These are phyloP conservation scores for Schizochytrium sp. DNA, from an alignment of 108 stramenopile genomes.

Conservation along the genomic window DNA sequence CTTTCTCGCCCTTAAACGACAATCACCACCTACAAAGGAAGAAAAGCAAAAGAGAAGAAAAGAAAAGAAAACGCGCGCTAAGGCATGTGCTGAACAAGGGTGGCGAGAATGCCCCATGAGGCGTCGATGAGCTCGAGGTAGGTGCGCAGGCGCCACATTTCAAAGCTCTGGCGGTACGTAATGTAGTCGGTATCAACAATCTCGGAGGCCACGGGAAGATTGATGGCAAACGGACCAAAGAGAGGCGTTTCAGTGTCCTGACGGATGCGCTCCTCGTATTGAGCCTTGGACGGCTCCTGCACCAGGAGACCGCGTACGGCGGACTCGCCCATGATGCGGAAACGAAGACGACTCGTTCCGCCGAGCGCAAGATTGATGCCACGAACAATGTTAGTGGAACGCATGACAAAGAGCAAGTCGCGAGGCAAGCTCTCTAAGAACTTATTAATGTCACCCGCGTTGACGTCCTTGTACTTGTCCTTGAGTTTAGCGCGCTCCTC, in stretches of 20 bases:
- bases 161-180: neutral
- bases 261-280: neutral
- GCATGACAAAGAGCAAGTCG: conserved; percentile 44
- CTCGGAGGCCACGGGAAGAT: neutral
- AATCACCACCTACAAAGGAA: too few species aligned
- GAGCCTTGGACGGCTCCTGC: neutral
- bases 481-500: conserved; percentile 26
- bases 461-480: conserved; percentile 36
- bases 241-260: neutral
- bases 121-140: neutral
- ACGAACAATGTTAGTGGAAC: conserved; percentile 39
- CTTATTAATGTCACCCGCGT: conserved; percentile 30
- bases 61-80: neutral
- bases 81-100: neutral
- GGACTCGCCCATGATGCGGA: conserved; percentile 20
- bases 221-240: neutral
- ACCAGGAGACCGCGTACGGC: conserved; percentile 6
- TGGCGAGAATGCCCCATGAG: neutral
- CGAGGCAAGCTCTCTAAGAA: conserved; percentile 40
- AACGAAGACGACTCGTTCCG: neutral
- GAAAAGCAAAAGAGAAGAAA: too few species aligned
- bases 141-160: conserved; percentile 4
- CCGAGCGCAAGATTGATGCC: conserved; percentile 35
- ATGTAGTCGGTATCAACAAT: neutral
- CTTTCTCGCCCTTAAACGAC: too few species aligned